Evolutionary conservation across 495 filamentous ascomycete genomes (phyloP).

Genomic region (Haplographium delicatum): DNA sequence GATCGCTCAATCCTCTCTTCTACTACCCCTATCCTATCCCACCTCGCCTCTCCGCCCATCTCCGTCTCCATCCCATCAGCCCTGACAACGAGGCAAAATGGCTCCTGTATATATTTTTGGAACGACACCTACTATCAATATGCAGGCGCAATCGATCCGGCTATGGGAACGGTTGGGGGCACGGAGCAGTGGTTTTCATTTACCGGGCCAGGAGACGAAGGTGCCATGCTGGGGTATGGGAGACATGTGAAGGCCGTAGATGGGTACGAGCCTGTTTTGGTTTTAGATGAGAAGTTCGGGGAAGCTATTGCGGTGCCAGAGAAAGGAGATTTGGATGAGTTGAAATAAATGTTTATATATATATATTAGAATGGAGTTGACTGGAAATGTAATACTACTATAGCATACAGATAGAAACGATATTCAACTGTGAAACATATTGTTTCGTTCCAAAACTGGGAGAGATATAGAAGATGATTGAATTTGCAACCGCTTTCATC

Average conservation of each 20-base stretch:
- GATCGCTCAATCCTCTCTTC: conserved; percentile 1
- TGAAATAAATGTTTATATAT: no score
- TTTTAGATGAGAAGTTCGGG: conserved; percentile 8
- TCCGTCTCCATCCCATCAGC: background rate
- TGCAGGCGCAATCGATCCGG: conserved; percentile 14
- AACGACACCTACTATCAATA: conserved; percentile 12
- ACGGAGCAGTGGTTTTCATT: conserved; percentile 15
- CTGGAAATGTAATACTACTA: no score
- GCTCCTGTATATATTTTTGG: conserved; percentile 10
- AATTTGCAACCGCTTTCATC: no score
- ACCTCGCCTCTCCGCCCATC: conserved; percentile 2
- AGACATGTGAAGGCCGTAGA: conserved; percentile 15
- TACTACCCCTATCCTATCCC: conserved; percentile 6
- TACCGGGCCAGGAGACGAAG: background rate
- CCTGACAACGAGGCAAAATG: conserved; percentile 6
- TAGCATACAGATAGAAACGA: no score
- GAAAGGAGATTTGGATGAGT: no score
- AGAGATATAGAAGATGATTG: no score
- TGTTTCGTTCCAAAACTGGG: no score
- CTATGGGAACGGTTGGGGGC: conserved; percentile 1
- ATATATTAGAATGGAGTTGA: no score
- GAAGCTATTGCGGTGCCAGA: conserved; percentile 4
- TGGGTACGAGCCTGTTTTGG: conserved; percentile 11
- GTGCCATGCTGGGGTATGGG: background rate
- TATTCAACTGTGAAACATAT: no score